A percentile compares a stretch with the other conserved stretches of the same genome.
These are phyloP conservation scores for Triglochin maritima DNA, from an alignment of 106 monocot genomes.

Conservation along the genomic window DNA sequence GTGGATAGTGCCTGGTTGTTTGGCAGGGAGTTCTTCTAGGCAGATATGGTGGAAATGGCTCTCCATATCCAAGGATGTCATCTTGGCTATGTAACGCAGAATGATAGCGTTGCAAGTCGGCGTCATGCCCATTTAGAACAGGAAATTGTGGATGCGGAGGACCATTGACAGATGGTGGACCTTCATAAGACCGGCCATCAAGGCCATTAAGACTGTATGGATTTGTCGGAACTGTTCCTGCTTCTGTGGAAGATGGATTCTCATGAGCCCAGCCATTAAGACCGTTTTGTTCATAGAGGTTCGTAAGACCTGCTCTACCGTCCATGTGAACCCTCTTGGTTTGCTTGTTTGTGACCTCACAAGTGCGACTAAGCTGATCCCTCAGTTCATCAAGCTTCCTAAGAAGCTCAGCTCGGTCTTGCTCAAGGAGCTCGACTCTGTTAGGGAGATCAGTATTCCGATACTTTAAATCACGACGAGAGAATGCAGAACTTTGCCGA, in stretches of 20 bases:
- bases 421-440: constrained; percentile 34
- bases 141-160: constrained; percentile 21
- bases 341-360: constrained; percentile 36
- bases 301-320: constrained; percentile 5
- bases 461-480: constrained; percentile 2
- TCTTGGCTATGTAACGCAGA: constrained; percentile 22
- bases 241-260: constrained; percentile 19
- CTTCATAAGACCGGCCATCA: no score
- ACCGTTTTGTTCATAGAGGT: constrained; percentile 12
- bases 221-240: constrained; percentile 4
- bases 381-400: constrained; percentile 86
- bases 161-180: constrained; percentile 20
- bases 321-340: constrained; percentile 13
- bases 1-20: constrained; percentile 21
- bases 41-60: constrained; percentile 16
- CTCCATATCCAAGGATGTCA: constrained; percentile 39
- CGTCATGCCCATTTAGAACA: constrained; percentile 12
- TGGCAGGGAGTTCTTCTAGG: constrained; percentile 27
- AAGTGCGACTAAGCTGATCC: constrained; percentile 63
- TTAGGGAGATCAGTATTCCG: constrained; percentile 14
- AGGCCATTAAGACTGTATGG: background rate
- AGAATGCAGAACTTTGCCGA: constrained; percentile 8
- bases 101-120: constrained; percentile 30
- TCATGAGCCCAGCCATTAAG: constrained; percentile 27
- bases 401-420: constrained; percentile 62